Percentiles rank a stretch among this genome's conserved stretches.
phyloP scores from a whole-genome alignment of 2,329 filamentous ascomycete species.

The Colletotrichum sublineola region DNA sequence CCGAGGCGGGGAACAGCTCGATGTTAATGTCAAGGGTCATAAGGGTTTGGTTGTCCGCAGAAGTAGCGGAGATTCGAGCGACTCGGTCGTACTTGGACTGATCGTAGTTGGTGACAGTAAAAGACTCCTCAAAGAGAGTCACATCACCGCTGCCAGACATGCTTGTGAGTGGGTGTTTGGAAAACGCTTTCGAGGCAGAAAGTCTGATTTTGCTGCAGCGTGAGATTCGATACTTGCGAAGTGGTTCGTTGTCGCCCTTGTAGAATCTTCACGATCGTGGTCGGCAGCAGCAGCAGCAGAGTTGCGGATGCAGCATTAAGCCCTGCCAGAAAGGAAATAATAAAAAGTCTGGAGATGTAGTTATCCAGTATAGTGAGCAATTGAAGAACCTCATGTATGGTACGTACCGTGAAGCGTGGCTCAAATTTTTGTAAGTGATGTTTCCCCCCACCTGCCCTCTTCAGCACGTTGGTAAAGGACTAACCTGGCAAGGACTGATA shows the following conservation, averaged over 20 bases:
- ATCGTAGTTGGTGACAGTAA: constrained; percentile 84
- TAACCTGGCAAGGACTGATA: background rate
- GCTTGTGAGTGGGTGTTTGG: background rate
- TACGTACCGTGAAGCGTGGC: constrained; percentile 10
- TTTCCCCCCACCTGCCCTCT: constrained; percentile 44
- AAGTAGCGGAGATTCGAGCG: constrained; percentile 84
- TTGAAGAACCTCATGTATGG: background rate
- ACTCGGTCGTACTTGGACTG: constrained; percentile 95
- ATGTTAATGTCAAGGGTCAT: constrained; percentile 94
- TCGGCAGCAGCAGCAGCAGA: background rate
- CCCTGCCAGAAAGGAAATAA: background rate
- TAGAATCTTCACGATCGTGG: constrained; percentile 7
- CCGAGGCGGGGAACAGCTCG: constrained; percentile 84
- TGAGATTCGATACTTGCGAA: background rate
- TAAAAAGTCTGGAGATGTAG: constrained; percentile 19
- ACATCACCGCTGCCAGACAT: constrained; percentile 80
- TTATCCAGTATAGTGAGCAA: constrained; percentile 18
- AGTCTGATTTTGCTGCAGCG: background rate
- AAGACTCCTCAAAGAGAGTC: constrained; percentile 93
- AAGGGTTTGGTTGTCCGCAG: constrained; percentile 78
- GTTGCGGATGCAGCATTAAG: background rate
- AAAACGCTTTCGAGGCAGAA: background rate
- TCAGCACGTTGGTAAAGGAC: constrained; percentile 43
- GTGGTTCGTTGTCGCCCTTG: background rate
- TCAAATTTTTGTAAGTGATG: constrained; percentile 41